Evolutionary conservation across 73 alveolate genomes (phyloP).

Genomic region (Tetrahymena thermophila): DNA sequence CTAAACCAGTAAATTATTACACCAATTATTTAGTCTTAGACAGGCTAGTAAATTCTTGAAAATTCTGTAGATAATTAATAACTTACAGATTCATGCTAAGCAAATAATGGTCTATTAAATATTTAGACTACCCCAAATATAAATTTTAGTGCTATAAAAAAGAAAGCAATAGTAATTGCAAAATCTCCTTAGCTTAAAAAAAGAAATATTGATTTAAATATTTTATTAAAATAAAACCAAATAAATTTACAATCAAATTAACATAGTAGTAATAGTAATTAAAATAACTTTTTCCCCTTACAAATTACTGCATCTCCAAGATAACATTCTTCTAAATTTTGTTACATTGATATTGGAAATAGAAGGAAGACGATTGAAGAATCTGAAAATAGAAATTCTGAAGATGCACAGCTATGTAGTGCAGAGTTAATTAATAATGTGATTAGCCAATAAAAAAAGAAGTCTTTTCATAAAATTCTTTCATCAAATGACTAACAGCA

Average conservation of each 20-base stretch:
- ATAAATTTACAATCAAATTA: background rate
- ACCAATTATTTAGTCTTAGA: background rate
- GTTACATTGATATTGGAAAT: background rate
- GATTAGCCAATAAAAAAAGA: background rate
- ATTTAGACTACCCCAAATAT: background rate
- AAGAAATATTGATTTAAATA: background rate
- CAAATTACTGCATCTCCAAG: background rate
- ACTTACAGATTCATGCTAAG: background rate
- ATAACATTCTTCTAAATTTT: background rate
- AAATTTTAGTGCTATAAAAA: background rate
- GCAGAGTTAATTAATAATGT: background rate
- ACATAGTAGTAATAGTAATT: background rate
- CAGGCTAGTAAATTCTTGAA: background rate
- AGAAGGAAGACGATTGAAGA: background rate
- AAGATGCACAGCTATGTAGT: background rate
- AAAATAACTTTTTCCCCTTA: background rate
- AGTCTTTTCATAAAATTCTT: background rate
- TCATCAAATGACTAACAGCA: background rate
- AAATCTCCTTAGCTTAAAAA: background rate
- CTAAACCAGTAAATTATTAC: background rate
- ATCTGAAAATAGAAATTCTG: background rate
- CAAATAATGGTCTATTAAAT: background rate
- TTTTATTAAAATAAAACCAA: background rate
- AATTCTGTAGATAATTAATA: background rate
- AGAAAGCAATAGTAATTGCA: background rate